A percentile compares a stretch with the other conserved stretches of the same genome.
These are phyloP conservation scores for Exophiala dermatitidis DNA, from an alignment of 2,329 filamentous ascomycete species.

Conservation along the genomic window DNA sequence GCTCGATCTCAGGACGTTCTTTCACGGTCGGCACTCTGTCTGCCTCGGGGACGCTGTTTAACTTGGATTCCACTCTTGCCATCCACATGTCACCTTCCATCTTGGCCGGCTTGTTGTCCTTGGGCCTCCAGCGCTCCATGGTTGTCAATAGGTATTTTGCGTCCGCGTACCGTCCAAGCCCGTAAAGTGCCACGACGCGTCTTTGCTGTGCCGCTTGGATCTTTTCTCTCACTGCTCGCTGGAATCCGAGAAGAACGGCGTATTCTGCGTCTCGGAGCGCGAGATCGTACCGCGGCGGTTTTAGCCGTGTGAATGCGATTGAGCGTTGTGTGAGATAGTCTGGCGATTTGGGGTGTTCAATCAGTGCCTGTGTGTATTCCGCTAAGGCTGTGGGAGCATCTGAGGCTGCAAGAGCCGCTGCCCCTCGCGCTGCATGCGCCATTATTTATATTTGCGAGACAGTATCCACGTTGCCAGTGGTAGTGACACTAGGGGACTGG, in stretches of 20 bases:
- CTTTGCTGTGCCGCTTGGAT: constrained; percentile 78
- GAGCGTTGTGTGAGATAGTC: constrained; percentile 76
- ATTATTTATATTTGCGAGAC: too few relatives aligned
- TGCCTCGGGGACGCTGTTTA: constrained; percentile 44
- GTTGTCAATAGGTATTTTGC: constrained; percentile 62
- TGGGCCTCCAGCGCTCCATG: constrained; percentile 47
- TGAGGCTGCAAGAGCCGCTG: constrained; percentile 53
- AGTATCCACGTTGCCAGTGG: too few relatives aligned
- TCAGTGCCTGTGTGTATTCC: constrained; percentile 60
- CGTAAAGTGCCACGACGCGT: constrained; percentile 65
- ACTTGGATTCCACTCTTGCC: constrained; percentile 48
- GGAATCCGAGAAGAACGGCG: constrained; percentile 54
- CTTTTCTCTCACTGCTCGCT: constrained; percentile 65
- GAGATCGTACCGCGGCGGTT: constrained; percentile 48
- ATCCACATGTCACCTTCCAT: constrained; percentile 47
- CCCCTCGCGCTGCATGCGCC: constrained; percentile 51
- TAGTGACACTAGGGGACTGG: too few relatives aligned
- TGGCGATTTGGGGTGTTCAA: constrained; percentile 57
- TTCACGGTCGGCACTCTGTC: constrained; percentile 43
- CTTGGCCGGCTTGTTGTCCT: constrained; percentile 35
- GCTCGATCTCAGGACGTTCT: constrained; percentile 47
- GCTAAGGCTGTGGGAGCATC: constrained; percentile 62
- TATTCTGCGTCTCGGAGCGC: constrained; percentile 65
- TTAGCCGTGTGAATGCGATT: constrained; percentile 63
- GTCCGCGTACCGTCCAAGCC: constrained; percentile 65